These are phyloP conservation scores for Xylariaceae sp. DNA, from an alignment of 2,329 filamentous ascomycete species.

Conservation along the genomic window DNA sequence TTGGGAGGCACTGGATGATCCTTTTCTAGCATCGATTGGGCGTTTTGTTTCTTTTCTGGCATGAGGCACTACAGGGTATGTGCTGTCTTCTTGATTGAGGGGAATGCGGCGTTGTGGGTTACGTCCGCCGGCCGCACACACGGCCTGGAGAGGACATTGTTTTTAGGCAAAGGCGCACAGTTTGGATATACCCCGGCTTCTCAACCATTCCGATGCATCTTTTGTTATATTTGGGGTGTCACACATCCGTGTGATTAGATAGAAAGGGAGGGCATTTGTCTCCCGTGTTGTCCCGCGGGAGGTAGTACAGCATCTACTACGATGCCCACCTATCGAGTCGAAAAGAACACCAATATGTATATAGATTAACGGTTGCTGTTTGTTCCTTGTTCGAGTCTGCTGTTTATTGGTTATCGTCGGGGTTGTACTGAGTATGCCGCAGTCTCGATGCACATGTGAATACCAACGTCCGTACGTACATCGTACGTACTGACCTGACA, in stretches of 20 bases:
- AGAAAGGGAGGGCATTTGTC: neutral
- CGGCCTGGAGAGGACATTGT: slow-evolving; percentile 4
- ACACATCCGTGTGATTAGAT: neutral
- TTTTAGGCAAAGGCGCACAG: slow-evolving; percentile 11
- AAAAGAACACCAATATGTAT: too few relatives aligned
- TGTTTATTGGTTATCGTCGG: too few relatives aligned
- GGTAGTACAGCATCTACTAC: too few relatives aligned
- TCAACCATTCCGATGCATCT: slow-evolving; percentile 5
- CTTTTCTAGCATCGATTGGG: slow-evolving; percentile 34
- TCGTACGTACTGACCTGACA: too few relatives aligned
- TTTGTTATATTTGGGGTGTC: neutral
- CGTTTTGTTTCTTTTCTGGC: slow-evolving; percentile 7
- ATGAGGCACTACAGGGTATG: slow-evolving; percentile 1
- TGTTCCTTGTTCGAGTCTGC: too few relatives aligned
- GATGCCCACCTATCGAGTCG: too few relatives aligned
- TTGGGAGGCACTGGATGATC: neutral
- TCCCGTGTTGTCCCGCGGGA: too few relatives aligned
- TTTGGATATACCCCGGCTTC: slow-evolving; percentile 19
- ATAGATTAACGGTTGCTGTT: too few relatives aligned
- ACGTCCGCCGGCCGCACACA: neutral
- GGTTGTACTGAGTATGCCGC: too few relatives aligned
- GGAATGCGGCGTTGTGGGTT: slow-evolving; percentile 13
- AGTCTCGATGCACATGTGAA: too few relatives aligned
- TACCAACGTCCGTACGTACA: too few relatives aligned
- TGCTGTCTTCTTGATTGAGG: slow-evolving; percentile 2